A percentile compares a stretch with the other conserved stretches of the same genome.
Evolutionary conservation across 2,329 filamentous ascomycete genomes (phyloP).

Genomic region (Diplodia scrobiculata): DNA sequence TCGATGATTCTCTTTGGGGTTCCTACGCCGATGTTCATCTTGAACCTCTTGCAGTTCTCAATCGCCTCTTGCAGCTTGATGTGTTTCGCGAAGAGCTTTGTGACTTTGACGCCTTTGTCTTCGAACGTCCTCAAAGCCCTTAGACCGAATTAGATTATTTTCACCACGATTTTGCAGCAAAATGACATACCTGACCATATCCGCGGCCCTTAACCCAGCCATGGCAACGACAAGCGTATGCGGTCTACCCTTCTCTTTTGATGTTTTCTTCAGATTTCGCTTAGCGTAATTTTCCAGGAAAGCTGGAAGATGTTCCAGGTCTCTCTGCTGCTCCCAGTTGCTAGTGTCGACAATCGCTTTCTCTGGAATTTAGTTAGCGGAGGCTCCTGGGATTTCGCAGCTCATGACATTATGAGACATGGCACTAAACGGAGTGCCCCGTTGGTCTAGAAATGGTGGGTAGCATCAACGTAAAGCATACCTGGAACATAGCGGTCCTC

Average conservation of each 20-base stretch:
- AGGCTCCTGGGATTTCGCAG: constrained; percentile 18
- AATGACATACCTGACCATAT: constrained; percentile 67
- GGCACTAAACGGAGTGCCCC: neutral
- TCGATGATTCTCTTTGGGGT: constrained; percentile 83
- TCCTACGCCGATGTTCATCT: constrained; percentile 83
- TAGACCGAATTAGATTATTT: constrained; percentile 41
- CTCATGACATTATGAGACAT: constrained; percentile 27
- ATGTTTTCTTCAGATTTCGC: constrained; percentile 63
- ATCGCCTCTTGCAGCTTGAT: constrained; percentile 91
- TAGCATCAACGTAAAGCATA: constrained; percentile 46
- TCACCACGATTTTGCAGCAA: neutral
- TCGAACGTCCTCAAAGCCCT: constrained; percentile 72
- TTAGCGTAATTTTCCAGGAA: constrained; percentile 72
- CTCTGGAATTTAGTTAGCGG: constrained; percentile 51
- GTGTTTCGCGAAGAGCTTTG: constrained; percentile 96
- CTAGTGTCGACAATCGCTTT: constrained; percentile 78
- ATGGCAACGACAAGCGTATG: constrained; percentile 89
- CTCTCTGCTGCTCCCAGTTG: constrained; percentile 67
- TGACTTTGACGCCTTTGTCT: constrained; percentile 73
- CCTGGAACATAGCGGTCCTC: constrained; percentile 79
- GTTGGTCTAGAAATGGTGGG: neutral
- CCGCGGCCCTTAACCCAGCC: constrained; percentile 81
- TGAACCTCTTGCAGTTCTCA: constrained; percentile 67
- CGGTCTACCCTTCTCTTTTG: constrained; percentile 60
- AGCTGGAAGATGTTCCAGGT: constrained; percentile 70